phyloP scores from a whole-genome alignment of 83 land plant genomes.

The Larix sibirica region DNA sequence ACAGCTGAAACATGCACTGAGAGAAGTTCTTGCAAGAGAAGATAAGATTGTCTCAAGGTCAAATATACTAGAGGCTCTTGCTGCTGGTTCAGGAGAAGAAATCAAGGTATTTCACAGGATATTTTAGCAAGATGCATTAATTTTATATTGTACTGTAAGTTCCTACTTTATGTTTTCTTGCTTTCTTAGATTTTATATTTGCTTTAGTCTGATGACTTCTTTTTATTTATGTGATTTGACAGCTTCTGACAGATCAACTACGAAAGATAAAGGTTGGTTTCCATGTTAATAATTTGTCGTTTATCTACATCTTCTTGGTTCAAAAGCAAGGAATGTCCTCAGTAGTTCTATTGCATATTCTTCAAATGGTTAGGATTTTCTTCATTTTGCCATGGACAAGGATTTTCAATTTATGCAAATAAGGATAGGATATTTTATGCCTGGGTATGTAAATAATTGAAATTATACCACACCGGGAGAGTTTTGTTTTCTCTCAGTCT shows the following conservation, averaged over 20 bases:
- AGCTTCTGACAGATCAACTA: slow-evolving; percentile 5
- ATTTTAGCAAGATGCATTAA: background rate
- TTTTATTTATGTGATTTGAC: slow-evolving; percentile 5
- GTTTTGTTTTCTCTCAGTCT: background rate
- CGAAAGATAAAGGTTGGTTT: slow-evolving; percentile 9
- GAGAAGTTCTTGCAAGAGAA: slow-evolving; percentile 51
- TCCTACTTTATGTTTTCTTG: background rate
- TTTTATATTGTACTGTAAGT: background rate
- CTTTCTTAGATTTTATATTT: background rate
- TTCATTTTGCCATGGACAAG: background rate
- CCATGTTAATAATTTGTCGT: background rate
- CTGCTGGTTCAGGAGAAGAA: slow-evolving; percentile 80
- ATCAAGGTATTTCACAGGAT: slow-evolving; percentile 54
- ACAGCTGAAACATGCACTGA: slow-evolving; percentile 1
- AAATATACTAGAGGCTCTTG: slow-evolving; percentile 77
- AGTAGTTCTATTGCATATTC: background rate
- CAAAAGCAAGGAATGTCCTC: background rate
- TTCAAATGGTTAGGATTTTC: background rate
- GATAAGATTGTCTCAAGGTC: slow-evolving; percentile 69
- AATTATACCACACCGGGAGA: background rate
- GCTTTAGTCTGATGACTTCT: background rate
- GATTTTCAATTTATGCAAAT: background rate
- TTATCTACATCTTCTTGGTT: background rate
- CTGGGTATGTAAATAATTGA: background rate
- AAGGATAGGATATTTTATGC: background rate